Base-by-base conservation (phyloP, 2,329 filamentous ascomycete species). In the Colletotrichum viniferum region DNA sequence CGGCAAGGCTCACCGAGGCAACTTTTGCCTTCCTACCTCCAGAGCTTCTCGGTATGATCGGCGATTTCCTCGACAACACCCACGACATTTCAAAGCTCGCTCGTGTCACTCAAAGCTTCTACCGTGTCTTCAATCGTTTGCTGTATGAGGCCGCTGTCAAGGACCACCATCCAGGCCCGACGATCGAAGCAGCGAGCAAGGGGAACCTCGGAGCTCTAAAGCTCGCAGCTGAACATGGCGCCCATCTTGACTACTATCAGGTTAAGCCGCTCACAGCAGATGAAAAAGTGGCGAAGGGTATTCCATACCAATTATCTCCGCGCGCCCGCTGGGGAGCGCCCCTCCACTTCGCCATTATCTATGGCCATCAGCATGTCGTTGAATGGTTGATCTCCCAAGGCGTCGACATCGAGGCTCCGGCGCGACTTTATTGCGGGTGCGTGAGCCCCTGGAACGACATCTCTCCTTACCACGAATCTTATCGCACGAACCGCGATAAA, bases 141-240 rank as follows among this genome's bases (percentile, higher is more conserved):
- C 28, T 67, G 3, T 67, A 67, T 1, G 0, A 56, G 8, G 12
- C 43, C n/a, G 28, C 43, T 7, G 28, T 56, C 43, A 3, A 10
- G 10, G 16, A 7, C 7, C 4, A n/a, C 13, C 26, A 56, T 7
- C 48, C 43, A 28, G 28, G 43, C 7, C 28, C n/a, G 4, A 67
- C n/a, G 5, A 24, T 26, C 3, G 12, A 5, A 18, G 28, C 48
- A 26, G 64, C 64, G 2, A 34, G 28, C 5, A 34, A 7, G 1
- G 66, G 66, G 30, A 69, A 69, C 4, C 58, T 60, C 18, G 55
- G 16, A 6, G 14, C 34, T 5, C 13, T 69, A 14, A 61, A 69
- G 34, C 32, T 69, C 0, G 52, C 58, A 10, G 52, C 21, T 13
- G 32, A 61, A 16, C 32, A 61, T 8, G 55, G 66, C 24, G 55